phyloP scores from a whole-genome alignment of 495 filamentous ascomycete genomes.

The Penicillium flavigenum region DNA sequence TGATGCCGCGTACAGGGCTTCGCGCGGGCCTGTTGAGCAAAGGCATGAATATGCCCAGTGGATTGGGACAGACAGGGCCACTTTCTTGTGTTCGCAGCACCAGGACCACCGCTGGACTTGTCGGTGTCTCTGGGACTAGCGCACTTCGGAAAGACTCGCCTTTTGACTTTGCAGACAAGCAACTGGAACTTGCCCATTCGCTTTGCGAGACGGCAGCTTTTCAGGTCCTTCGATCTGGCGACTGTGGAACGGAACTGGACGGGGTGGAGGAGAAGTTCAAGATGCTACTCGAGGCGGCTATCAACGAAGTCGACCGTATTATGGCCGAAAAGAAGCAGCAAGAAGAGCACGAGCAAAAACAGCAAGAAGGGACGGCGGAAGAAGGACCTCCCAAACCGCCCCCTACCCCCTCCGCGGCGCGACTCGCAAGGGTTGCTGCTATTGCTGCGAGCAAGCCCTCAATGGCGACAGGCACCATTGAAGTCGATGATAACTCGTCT shows the following conservation, averaged over 20 bases:
- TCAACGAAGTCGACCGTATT: constrained; percentile 42
- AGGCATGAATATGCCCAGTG: constrained; percentile 7
- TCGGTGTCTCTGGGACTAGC: constrained; percentile 17
- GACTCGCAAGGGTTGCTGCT: constrained; percentile 24
- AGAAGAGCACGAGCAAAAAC: constrained; percentile 17
- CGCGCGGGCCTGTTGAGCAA: constrained; percentile 23
- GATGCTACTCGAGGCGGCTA: constrained; percentile 40
- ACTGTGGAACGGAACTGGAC: constrained; percentile 71
- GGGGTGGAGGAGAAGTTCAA: constrained; percentile 61
- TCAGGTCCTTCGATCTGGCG: constrained; percentile 79
- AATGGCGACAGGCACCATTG: constrained; percentile 30
- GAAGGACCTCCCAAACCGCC: constrained; percentile 21
- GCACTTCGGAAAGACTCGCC: constrained; percentile 26
- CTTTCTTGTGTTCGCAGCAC: constrained; percentile 32
- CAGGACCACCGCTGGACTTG: constrained; percentile 24
- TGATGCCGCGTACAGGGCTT: constrained; percentile 23
- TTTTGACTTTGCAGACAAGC: constrained; percentile 73
- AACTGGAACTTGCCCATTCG: constrained; percentile 72
- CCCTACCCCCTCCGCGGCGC: constrained; percentile 21
- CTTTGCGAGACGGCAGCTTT: constrained; percentile 84
- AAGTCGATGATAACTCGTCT: constrained; percentile 44
- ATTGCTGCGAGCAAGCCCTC: constrained; percentile 19
- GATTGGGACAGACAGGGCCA: constrained; percentile 9
- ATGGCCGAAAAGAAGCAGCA: constrained; percentile 36
- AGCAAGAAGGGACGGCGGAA: constrained; percentile 21